Conservation (phyloP, 2,329 filamentous ascomycete species). For the Cordyceps cicadae region DNA sequence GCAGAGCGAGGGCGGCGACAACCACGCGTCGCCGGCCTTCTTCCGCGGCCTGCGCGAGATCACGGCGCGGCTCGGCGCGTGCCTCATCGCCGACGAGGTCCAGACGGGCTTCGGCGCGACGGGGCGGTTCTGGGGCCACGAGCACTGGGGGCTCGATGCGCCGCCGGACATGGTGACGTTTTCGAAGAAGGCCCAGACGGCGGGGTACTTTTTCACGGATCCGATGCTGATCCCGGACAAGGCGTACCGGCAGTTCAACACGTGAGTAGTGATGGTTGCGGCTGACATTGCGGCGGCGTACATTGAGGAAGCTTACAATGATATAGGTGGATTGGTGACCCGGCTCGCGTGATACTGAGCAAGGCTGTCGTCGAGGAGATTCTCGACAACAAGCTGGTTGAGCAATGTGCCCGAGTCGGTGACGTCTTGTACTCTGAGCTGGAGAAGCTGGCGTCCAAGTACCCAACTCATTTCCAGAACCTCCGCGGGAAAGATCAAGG, state of each 20-base stretch:
- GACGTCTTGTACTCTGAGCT: constrained; percentile 61
- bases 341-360: constrained; percentile 68
- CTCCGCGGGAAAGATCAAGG: constrained; percentile 58
- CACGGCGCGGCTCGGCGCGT: constrained; percentile 59
- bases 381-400: constrained; percentile 57
- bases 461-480: constrained; percentile 63
- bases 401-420: constrained; percentile 56
- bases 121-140: constrained; percentile 80
- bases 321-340: constrained; percentile 62
- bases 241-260: constrained; percentile 81
- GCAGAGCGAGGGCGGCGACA: constrained; percentile 77
- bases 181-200: constrained; percentile 79
- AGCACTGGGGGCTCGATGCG: constrained; percentile 66
- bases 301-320: neutral
- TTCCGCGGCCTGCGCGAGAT: constrained; percentile 67
- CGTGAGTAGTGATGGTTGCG: constrained; percentile 21
- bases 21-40: constrained; percentile 71
- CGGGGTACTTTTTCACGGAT: constrained; percentile 75
- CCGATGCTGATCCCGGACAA: constrained; percentile 68
- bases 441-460: constrained; percentile 52
- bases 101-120: constrained; percentile 81
- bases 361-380: constrained; percentile 71
- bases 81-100: constrained; percentile 77
- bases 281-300: neutral
- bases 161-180: constrained; percentile 85